Conservation (phyloP, 305 asterid genomes). For the Fraxinus nigra region DNA sequence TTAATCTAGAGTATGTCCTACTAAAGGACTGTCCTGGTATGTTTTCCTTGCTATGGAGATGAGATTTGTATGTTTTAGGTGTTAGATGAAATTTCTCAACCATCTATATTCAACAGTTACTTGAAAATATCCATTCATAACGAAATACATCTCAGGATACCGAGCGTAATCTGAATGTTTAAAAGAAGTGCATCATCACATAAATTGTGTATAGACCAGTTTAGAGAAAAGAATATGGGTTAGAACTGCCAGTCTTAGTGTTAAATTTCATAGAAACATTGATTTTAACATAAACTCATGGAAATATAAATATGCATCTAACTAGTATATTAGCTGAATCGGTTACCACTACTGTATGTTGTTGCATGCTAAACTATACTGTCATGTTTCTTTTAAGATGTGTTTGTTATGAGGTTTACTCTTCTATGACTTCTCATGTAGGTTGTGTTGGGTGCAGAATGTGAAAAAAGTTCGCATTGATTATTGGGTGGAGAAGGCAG, state of each 20-base stretch:
- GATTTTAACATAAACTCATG: background rate
- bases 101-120: background rate
- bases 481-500: slow-evolving; percentile 99
- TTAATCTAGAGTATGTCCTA: slow-evolving; percentile 8
- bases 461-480: slow-evolving; percentile 76
- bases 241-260: background rate
- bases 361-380: slow-evolving; percentile 2
- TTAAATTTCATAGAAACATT: background rate
- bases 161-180: background rate
- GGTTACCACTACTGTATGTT: background rate
- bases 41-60: background rate
- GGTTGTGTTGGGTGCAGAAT: slow-evolving; percentile 75
- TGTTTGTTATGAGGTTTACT: slow-evolving; percentile 37
- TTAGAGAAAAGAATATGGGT: background rate
- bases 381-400: slow-evolving; percentile 22
- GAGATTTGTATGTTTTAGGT: background rate
- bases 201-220: background rate
- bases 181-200: background rate
- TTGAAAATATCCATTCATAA: background rate
- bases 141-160: background rate
- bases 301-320: background rate
- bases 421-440: slow-evolving; percentile 46
- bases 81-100: background rate
- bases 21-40: slow-evolving; percentile 5
- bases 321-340: slow-evolving; percentile 11